phyloP scores from a whole-genome alignment of 768 basidiomycete genomes.

The Russula emetica region DNA sequence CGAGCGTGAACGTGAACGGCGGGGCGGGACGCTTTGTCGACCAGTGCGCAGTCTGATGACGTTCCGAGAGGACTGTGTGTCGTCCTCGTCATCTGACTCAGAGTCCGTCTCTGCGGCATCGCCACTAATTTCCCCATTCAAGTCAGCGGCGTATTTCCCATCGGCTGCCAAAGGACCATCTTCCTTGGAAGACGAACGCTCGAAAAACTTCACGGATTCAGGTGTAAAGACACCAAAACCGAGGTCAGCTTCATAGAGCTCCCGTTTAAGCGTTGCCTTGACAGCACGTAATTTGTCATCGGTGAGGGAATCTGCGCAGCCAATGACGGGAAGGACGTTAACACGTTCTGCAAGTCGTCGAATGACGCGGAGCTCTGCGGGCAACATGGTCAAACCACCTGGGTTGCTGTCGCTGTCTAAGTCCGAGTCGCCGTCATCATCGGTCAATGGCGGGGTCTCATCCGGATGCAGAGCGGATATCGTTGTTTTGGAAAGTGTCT shows the following conservation, averaged over 20 bases:
- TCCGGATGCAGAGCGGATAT: constrained; percentile 51
- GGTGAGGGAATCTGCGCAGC: constrained; percentile 77
- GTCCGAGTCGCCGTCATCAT: constrained; percentile 42
- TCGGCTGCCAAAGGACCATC: constrained; percentile 8
- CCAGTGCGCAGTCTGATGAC: constrained; percentile 68
- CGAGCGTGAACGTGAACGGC: constrained; percentile 65
- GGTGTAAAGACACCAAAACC: constrained; percentile 75
- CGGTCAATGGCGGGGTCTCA: constrained; percentile 46
- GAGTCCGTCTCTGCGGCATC: constrained; percentile 32
- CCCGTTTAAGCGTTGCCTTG: constrained; percentile 68
- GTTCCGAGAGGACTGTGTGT: constrained; percentile 59
- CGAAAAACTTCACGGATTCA: constrained; percentile 32
- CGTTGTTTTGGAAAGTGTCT: constrained; percentile 63
- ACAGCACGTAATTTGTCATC: constrained; percentile 67
- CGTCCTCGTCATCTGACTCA: constrained; percentile 44
- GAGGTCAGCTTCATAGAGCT: constrained; percentile 60
- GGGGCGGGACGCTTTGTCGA: constrained; percentile 40
- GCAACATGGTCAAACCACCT: constrained; percentile 60
- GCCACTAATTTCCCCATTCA: constrained; percentile 31
- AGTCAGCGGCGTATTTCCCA: constrained; percentile 27
- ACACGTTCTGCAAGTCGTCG: constrained; percentile 65
- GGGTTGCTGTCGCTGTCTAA: constrained; percentile 49
- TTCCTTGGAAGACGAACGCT: constrained; percentile 16
- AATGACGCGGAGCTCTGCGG: constrained; percentile 75
- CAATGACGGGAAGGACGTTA: constrained; percentile 80